These are phyloP conservation scores for Flueggea neowawraea DNA, from an alignment of 441 rosid species.

Conservation along the genomic window DNA sequence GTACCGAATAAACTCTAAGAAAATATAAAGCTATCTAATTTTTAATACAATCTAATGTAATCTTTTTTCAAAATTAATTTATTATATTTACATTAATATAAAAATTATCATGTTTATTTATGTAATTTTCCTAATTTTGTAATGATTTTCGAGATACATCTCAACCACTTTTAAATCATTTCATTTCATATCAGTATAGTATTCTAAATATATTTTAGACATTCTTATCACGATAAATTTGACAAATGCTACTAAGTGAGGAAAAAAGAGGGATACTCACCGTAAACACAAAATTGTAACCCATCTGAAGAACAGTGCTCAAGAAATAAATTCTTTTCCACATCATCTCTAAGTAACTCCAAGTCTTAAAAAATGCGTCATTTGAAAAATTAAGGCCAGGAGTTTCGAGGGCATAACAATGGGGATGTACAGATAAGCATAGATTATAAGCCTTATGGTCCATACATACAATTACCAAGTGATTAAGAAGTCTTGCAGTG, in stretches of 20 bases:
- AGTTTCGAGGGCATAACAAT: slow-evolving; percentile 48
- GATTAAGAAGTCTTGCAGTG: slow-evolving; percentile 50
- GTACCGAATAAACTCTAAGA: too few relatives aligned
- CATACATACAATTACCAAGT: slow-evolving; percentile 65
- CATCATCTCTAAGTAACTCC: slow-evolving; percentile 69
- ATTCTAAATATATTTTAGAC: too few relatives aligned
- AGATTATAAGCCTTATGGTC: slow-evolving; percentile 56
- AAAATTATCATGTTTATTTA: too few relatives aligned
- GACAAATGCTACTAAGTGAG: not conserved
- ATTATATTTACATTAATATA: too few relatives aligned
- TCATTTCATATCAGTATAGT: too few relatives aligned
- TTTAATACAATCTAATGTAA: too few relatives aligned
- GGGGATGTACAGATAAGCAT: slow-evolving; percentile 45
- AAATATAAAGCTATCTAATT: too few relatives aligned
- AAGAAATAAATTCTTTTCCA: slow-evolving; percentile 79
- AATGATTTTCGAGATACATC: too few relatives aligned
- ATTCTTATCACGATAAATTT: too few relatives aligned
- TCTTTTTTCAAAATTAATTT: too few relatives aligned
- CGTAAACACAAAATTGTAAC: slow-evolving; percentile 86
- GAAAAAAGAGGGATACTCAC: slow-evolving; percentile 21
- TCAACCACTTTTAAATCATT: too few relatives aligned
- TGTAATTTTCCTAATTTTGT: too few relatives aligned
- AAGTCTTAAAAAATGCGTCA: slow-evolving; percentile 77
- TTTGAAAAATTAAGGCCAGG: slow-evolving; percentile 45
- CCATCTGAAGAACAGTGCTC: slow-evolving; percentile 56